Evolutionary conservation across 371 early-diverging fungal species (phyloP).

Genomic region (Rhizomucor miehei): DNA sequence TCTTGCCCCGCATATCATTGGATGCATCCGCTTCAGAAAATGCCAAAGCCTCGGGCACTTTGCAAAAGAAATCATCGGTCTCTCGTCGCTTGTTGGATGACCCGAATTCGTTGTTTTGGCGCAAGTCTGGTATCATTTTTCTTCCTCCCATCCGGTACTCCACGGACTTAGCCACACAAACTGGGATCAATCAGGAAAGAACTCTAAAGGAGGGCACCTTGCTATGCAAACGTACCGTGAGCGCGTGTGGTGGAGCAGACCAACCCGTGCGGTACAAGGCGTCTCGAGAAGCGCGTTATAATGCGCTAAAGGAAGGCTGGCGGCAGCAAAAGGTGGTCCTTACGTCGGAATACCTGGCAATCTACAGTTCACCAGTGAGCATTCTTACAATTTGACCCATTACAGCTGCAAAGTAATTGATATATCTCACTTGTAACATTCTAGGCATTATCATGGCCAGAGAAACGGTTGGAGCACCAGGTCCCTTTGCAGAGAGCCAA

Average conservation of each 20-base stretch:
- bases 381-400: neutral
- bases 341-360: constrained; percentile 12
- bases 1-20: no score
- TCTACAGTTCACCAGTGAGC: constrained; percentile 33
- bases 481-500: constrained; percentile 11
- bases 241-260: constrained; percentile 4
- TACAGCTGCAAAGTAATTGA: neutral
- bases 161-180: neutral
- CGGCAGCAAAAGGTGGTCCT: constrained; percentile 28
- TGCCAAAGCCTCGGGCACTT: constrained; percentile 13
- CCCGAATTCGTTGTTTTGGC: no score
- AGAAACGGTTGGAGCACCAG: constrained; percentile 20
- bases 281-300: constrained; percentile 17
- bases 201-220: constrained; percentile 26
- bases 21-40: no score
- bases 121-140: constrained; percentile 24
- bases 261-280: constrained; percentile 35
- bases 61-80: no score
- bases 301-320: constrained; percentile 26
- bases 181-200: neutral
- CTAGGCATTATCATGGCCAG: constrained; percentile 33
- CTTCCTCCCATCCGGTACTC: constrained; percentile 8
- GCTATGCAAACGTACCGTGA: constrained; percentile 23
- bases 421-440: neutral
- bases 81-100: no score